Conservation (phyloP, 176 grass and related monocot genomes). For the Avena eriantha region DNA sequence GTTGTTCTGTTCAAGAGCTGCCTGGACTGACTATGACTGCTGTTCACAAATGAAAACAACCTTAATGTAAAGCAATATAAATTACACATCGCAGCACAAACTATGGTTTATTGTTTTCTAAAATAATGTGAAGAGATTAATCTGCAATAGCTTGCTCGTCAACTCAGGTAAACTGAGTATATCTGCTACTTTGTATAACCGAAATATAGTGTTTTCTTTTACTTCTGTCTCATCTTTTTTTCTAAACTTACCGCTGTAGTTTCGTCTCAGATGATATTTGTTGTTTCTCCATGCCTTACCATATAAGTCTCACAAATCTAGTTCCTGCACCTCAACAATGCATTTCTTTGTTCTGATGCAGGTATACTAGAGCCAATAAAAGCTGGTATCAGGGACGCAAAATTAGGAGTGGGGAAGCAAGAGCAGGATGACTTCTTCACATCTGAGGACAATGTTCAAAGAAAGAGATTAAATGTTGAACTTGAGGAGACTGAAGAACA, state of each 20-base stretch:
- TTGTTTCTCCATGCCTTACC: not conserved
- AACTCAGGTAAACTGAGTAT: not conserved
- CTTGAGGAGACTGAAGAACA: constrained; percentile 90
- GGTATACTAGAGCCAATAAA: constrained; percentile 94
- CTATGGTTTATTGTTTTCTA: not conserved
- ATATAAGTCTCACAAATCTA: not conserved
- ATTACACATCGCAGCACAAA: not conserved
- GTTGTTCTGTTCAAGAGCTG: not conserved
- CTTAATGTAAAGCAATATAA: not conserved
- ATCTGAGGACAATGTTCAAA: constrained; percentile 79
- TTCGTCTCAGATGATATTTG: not conserved
- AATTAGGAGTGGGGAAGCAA: constrained; percentile 95
- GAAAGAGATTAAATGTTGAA: constrained; percentile 89
- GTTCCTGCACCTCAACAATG: not conserved
- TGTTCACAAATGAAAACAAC: not conserved
- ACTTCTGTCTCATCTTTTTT: not conserved
- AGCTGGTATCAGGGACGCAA: constrained; percentile 87
- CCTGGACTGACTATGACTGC: not conserved
- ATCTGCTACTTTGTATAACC: not conserved
- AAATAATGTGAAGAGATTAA: not conserved
- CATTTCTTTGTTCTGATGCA: constrained; percentile 32
- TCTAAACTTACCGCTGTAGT: constrained; percentile 4
- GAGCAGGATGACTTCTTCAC: constrained; percentile 99
- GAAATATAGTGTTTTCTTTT: not conserved
- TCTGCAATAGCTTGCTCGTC: not conserved